phyloP scores from a whole-genome alignment of 495 filamentous ascomycete genomes.

The Penicillium bovifimosum region DNA sequence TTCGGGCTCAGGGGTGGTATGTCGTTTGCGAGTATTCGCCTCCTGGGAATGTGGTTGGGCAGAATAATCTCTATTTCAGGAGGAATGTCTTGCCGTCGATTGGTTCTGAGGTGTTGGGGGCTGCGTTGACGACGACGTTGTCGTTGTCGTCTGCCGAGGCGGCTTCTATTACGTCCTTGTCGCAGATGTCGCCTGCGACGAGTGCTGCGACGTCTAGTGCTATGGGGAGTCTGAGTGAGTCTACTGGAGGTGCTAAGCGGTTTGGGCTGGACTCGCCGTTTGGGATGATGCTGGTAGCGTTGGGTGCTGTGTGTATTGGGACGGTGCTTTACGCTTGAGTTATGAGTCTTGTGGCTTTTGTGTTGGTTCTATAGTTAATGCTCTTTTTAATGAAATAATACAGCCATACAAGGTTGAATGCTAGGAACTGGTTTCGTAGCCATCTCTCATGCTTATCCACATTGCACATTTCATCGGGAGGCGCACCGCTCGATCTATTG shows the following conservation, averaged over 20 bases:
- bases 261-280: neutral
- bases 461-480: slow-evolving; percentile 29
- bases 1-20: slow-evolving; percentile 56
- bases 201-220: neutral
- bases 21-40: slow-evolving; percentile 80
- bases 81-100: slow-evolving; percentile 32
- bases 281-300: slow-evolving; percentile 6
- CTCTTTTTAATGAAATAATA: neutral
- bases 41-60: slow-evolving; percentile 66
- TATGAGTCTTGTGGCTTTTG: too few species aligned
- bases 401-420: slow-evolving; percentile 7
- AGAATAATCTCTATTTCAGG: slow-evolving; percentile 39
- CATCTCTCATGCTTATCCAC: slow-evolving; percentile 35
- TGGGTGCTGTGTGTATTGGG: slow-evolving; percentile 12
- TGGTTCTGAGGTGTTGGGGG: neutral
- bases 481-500: slow-evolving; percentile 26
- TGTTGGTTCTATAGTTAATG: neutral
- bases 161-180: neutral
- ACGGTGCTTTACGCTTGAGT: slow-evolving; percentile 18
- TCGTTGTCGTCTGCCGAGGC: slow-evolving; percentile 5
- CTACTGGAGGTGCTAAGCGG: slow-evolving; percentile 3
- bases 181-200: neutral
- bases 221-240: neutral
- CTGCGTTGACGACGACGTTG: slow-evolving; percentile 10
- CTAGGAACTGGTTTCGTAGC: slow-evolving; percentile 23